Evolutionary conservation across 2,329 filamentous ascomycete genomes (phyloP).

Genomic region (Orbilia quercus): DNA sequence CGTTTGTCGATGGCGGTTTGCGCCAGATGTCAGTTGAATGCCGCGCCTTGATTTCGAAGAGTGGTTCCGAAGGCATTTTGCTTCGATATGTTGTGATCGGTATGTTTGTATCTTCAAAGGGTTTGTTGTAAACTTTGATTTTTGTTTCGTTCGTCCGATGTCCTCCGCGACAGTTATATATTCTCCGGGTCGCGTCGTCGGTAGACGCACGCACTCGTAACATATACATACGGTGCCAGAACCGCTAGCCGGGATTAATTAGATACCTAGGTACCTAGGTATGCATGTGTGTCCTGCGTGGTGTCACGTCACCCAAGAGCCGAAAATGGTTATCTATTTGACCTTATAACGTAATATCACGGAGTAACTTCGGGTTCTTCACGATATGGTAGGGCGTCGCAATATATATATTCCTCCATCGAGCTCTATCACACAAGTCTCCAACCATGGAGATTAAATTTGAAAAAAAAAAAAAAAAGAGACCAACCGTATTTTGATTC

Average conservation of each 20-base stretch:
- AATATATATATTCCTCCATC: not conserved
- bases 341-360: constrained; percentile 34
- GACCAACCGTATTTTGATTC: too few relatives aligned
- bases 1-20: constrained; percentile 74
- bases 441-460: too few relatives aligned
- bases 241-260: constrained; percentile 29
- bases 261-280: too few relatives aligned
- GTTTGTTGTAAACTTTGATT: not conserved
- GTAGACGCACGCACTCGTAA: too few relatives aligned
- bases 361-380: constrained; percentile 42
- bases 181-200: constrained; percentile 1
- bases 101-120: not conserved
- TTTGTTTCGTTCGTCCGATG: too few relatives aligned
- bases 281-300: constrained; percentile 21
- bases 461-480: too few relatives aligned
- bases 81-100: not conserved
- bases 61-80: constrained; percentile 24
- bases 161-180: too few relatives aligned
- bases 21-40: constrained; percentile 81
- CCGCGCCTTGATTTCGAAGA: constrained; percentile 69
- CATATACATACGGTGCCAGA: constrained; percentile 20
- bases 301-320: constrained; percentile 34
- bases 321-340: not conserved
- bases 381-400: not conserved
- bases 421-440: not conserved